These are phyloP conservation scores for Rubroboletus pulcherrimus DNA, from an alignment of 768 basidiomycete genomes.

Conservation along the genomic window DNA sequence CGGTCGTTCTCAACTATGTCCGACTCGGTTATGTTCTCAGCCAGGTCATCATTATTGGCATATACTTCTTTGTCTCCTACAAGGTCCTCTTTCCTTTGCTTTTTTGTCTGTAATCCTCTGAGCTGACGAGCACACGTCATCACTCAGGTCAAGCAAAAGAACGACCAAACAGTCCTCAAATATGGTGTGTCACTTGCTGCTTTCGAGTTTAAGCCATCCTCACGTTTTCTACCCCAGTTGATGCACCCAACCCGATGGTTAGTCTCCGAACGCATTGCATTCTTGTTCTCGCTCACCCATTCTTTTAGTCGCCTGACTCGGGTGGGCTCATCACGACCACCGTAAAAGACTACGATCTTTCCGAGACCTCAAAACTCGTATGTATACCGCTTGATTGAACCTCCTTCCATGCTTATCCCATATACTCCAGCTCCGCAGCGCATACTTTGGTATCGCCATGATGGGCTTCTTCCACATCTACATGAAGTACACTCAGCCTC, in stretches of 20 bases:
- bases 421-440: conserved; percentile 51
- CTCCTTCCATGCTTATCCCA: not conserved
- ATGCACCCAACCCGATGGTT: conserved; percentile 73
- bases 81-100: conserved; percentile 41
- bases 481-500: conserved; percentile 92
- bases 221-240: conserved; percentile 47
- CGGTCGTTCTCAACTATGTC: conserved; percentile 74
- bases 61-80: conserved; percentile 78
- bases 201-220: not conserved
- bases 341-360: conserved; percentile 88
- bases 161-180: conserved; percentile 94
- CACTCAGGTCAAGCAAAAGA: conserved; percentile 84
- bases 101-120: not conserved
- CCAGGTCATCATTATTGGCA: conserved; percentile 65
- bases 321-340: conserved; percentile 87
- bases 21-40: conserved; percentile 77
- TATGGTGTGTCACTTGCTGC: conserved; percentile 59
- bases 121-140: conserved; percentile 14
- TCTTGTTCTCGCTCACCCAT: not conserved
- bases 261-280: conserved; percentile 10
- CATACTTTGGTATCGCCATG: conserved; percentile 75
- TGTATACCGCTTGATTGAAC: conserved; percentile 32
- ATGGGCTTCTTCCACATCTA: conserved; percentile 93
- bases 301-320: conserved; percentile 52
- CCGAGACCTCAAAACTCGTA: conserved; percentile 80